Evolutionary conservation across 2,329 filamentous ascomycete species (phyloP).

Genomic region (Calonectria fujianensis): DNA sequence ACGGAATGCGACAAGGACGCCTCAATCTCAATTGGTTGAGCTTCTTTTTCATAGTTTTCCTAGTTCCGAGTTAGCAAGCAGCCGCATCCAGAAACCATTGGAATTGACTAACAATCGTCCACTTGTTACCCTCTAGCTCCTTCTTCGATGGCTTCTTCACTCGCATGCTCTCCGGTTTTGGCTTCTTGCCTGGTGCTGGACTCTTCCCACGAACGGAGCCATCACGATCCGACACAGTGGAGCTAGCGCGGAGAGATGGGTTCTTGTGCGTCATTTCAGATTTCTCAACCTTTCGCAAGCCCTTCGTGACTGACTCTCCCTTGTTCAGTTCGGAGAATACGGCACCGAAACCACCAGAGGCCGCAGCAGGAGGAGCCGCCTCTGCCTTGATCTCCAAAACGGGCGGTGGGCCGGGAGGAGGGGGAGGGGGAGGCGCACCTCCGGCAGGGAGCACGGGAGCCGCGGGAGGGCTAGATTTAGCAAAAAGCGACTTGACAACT

Average conservation of each 20-base stretch:
- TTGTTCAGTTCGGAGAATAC: conserved; percentile 95
- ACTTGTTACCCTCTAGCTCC: conserved; percentile 92
- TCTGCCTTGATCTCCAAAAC: conserved; percentile 75
- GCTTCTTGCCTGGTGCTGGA: conserved; percentile 90
- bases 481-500: conserved; percentile 73
- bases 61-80: conserved; percentile 56
- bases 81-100: background rate
- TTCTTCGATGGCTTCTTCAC: conserved; percentile 87
- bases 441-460: conserved; percentile 72
- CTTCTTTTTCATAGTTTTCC: conserved; percentile 92
- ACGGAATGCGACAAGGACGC: conserved; percentile 91
- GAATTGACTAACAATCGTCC: conserved; percentile 81
- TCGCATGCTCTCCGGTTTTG: conserved; percentile 90
- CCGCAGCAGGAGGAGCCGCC: conserved; percentile 48
- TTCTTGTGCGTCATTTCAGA: conserved; percentile 99
- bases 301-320: conserved; percentile 90
- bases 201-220: conserved; percentile 82
- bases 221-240: conserved; percentile 79
- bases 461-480: conserved; percentile 60
- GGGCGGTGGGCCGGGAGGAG: conserved; percentile 82
- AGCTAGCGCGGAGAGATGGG: conserved; percentile 85
- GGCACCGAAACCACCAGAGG: conserved; percentile 82
- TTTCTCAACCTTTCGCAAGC: conserved; percentile 93
- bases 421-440: conserved; percentile 75
- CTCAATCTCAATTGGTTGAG: conserved; percentile 85